Percentiles rank a stretch among this genome's conserved stretches.
Conservation (phyloP, 495 filamentous ascomycete genomes). For the Echria macrotheca region DNA sequence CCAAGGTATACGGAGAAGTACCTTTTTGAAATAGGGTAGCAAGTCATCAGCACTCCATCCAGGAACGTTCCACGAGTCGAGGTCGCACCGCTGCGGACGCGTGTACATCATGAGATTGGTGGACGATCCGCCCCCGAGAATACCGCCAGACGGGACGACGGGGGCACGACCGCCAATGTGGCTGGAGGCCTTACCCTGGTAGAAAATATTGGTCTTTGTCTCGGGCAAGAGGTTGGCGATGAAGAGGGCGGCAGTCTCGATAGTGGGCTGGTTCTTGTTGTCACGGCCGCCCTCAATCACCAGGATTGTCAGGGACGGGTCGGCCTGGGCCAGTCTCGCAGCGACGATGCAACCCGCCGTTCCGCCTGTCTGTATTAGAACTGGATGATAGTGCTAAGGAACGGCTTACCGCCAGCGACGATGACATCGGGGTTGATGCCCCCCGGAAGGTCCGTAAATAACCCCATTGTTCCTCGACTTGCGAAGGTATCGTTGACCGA, state of each 20-base stretch:
- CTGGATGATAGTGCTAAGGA: slow-evolving; percentile 8
- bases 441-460: slow-evolving; percentile 22
- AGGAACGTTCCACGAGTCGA: slow-evolving; percentile 47
- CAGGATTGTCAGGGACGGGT: slow-evolving; percentile 44
- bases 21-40: slow-evolving; percentile 50
- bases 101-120: slow-evolving; percentile 55
- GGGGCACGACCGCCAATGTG: slow-evolving; percentile 42
- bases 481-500: too few relatives aligned
- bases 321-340: slow-evolving; percentile 44
- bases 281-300: slow-evolving; percentile 46
- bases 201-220: slow-evolving; percentile 33
- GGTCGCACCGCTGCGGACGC: slow-evolving; percentile 38
- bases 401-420: slow-evolving; percentile 28
- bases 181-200: slow-evolving; percentile 25
- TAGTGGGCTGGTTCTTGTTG: slow-evolving; percentile 39
- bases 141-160: slow-evolving; percentile 50
- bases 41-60: slow-evolving; percentile 51
- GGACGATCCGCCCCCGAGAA: slow-evolving; percentile 54
- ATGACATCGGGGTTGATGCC: slow-evolving; percentile 34
- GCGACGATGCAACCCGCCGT: slow-evolving; percentile 48
- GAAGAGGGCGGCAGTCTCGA: slow-evolving; percentile 40
- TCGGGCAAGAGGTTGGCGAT: slow-evolving; percentile 26
- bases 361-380: slow-evolving; percentile 34
- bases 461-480: too few relatives aligned
- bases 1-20: slow-evolving; percentile 10